Evolutionary conservation across 805 yeast genomes (phyloP).

Genomic region (Metschnikowia corniflorae): DNA sequence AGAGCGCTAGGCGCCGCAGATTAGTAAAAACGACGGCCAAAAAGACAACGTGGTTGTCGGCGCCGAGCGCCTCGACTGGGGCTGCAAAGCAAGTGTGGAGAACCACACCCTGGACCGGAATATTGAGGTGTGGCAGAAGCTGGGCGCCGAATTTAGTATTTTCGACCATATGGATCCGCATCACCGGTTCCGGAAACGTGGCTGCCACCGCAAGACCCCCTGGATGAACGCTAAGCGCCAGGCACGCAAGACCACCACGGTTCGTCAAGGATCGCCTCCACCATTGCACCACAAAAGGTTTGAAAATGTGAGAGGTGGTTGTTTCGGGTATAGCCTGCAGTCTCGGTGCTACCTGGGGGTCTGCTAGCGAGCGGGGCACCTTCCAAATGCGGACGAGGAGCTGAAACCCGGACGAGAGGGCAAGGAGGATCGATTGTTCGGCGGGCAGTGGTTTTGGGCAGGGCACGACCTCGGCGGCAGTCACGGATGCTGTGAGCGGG

Average conservation of each 20-base stretch:
- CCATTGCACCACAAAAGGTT: slow-evolving; percentile 50
- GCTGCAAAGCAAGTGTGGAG: slow-evolving; percentile 42
- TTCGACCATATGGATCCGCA: slow-evolving; percentile 37
- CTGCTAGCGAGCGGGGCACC: slow-evolving; percentile 30
- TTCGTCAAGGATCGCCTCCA: slow-evolving; percentile 32
- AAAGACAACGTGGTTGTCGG: slow-evolving; percentile 31
- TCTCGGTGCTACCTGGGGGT: slow-evolving; percentile 16
- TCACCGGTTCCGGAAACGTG: slow-evolving; percentile 31
- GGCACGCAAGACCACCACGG: slow-evolving; percentile 23
- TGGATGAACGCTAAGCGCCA: slow-evolving; percentile 30
- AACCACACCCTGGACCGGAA: slow-evolving; percentile 39
- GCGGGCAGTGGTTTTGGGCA: slow-evolving; percentile 8
- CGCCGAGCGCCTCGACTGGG: slow-evolving; percentile 24
- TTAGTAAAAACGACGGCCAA: slow-evolving; percentile 36
- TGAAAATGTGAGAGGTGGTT: slow-evolving; percentile 22
- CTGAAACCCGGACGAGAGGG: slow-evolving; percentile 39
- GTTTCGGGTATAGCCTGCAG: slow-evolving; percentile 14
- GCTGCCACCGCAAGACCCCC: slow-evolving; percentile 40
- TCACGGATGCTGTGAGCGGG: slow-evolving; percentile 28
- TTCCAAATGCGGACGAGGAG: slow-evolving; percentile 37
- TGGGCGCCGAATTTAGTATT: slow-evolving; percentile 36
- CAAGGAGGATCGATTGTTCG: slow-evolving; percentile 39
- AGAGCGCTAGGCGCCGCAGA: slow-evolving; percentile 32
- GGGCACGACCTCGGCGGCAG: slow-evolving; percentile 28
- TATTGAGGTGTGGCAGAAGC: slow-evolving; percentile 36